Evolutionary conservation across 257 asterid species (phyloP).

Genomic region (Hygrophila difformis): DNA sequence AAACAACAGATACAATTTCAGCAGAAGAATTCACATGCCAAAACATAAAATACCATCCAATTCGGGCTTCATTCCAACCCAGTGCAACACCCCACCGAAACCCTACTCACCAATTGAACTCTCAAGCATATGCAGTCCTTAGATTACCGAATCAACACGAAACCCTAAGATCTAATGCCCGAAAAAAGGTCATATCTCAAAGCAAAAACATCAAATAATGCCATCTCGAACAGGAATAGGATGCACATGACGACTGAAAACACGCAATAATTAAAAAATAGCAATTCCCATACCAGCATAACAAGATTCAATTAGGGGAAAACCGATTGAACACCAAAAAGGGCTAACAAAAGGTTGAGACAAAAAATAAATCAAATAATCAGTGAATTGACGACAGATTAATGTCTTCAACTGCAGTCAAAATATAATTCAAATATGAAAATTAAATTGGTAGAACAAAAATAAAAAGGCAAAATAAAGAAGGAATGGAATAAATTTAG

Average conservation of each 20-base stretch:
- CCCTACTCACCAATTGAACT: slow-evolving; percentile 18
- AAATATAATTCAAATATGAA: too few relatives aligned
- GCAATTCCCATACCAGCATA: too few relatives aligned
- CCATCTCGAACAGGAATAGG: too few relatives aligned
- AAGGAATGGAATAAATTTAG: too few relatives aligned
- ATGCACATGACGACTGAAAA: too few relatives aligned
- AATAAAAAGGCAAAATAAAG: too few relatives aligned
- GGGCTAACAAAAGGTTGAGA: slow-evolving; percentile 12
- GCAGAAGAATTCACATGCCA: slow-evolving; percentile 17
- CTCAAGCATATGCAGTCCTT: neutral
- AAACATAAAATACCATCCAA: slow-evolving; percentile 11
- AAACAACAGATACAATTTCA: slow-evolving; percentile 12
- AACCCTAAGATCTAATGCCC: slow-evolving; percentile 35
- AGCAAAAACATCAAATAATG: too few relatives aligned
- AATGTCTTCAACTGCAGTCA: slow-evolving; percentile 35
- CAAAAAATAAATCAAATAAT: neutral
- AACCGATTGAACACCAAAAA: too few relatives aligned
- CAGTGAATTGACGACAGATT: slow-evolving; percentile 8
- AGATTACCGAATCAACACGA: slow-evolving; percentile 4
- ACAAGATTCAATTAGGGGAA: too few relatives aligned
- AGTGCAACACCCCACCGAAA: slow-evolving; percentile 3
- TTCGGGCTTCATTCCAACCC: slow-evolving; percentile 12
- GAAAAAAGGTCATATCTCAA: too few relatives aligned
- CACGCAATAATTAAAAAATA: too few relatives aligned
- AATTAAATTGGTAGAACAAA: too few relatives aligned